phyloP scores from a whole-genome alignment of 305 asterid genomes.

The Fraxinus latifolia region DNA sequence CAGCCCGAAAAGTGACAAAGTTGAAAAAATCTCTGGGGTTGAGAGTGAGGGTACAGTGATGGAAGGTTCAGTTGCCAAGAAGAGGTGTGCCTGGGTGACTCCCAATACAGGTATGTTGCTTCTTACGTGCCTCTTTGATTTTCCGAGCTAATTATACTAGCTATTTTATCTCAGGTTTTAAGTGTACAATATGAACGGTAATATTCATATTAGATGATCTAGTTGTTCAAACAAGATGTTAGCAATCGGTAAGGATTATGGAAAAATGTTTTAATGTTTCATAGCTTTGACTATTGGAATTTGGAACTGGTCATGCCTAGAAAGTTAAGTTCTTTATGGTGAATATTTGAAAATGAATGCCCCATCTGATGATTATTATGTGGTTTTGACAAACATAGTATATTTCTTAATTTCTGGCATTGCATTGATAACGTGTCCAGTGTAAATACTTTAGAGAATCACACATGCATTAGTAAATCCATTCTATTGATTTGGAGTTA shows the following conservation, averaged over 20 bases:
- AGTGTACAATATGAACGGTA: background rate
- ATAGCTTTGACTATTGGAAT: background rate
- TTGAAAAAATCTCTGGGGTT: conserved; percentile 38
- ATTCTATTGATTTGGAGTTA: background rate
- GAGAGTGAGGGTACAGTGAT: conserved; percentile 39
- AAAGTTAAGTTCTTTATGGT: background rate
- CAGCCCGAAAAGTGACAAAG: conserved; percentile 40
- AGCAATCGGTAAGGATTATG: background rate
- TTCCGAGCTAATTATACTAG: background rate
- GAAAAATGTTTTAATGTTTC: background rate
- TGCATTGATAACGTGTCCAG: background rate
- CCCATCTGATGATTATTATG: background rate
- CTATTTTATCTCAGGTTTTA: background rate
- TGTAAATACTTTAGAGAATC: background rate
- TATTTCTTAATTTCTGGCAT: background rate
- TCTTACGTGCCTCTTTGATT: conserved; percentile 7
- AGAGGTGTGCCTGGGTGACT: conserved; percentile 90
- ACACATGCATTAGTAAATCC: background rate
- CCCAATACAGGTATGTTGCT: conserved; percentile 65
- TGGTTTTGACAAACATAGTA: background rate
- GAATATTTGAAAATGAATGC: background rate
- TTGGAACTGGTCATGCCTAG: background rate
- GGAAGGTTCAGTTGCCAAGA: conserved; percentile 51
- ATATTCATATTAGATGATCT: background rate
- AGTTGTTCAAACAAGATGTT: background rate